phyloP scores from a whole-genome alignment of 1,284 basidiomycete genomes.

The Pterulicium gracile region DNA sequence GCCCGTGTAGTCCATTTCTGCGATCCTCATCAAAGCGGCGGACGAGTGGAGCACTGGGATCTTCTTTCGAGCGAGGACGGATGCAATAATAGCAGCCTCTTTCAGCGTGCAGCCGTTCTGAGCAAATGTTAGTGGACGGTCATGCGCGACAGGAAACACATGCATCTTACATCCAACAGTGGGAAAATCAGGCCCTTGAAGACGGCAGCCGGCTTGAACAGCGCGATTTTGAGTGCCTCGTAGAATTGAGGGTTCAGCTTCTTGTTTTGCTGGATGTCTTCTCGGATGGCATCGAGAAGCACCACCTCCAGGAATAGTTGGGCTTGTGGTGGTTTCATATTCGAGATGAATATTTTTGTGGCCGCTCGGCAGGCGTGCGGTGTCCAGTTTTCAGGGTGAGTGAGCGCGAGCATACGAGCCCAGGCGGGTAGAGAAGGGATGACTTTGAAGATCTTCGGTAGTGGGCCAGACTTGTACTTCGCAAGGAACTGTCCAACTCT shows the following conservation, averaged over 20 bases:
- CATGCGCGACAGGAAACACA: too few species aligned
- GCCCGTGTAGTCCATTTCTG: constrained; percentile 95
- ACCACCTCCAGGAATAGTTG: constrained; percentile 91
- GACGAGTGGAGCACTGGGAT: constrained; percentile 95
- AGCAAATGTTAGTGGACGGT: constrained; percentile 4
- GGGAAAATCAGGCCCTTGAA: constrained; percentile 99
- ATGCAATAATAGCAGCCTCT: constrained; percentile 92
- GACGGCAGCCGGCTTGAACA: constrained; percentile 97
- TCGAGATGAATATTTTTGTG: constrained; percentile 93
- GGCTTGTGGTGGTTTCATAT: constrained; percentile 94
- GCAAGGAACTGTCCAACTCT: constrained; percentile 84
- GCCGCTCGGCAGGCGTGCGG: constrained; percentile 93
- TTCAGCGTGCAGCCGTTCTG: constrained; percentile 80
- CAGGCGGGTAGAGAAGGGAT: constrained; percentile 93
- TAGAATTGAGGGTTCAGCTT: constrained; percentile 94
- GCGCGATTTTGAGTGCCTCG: constrained; percentile 80
- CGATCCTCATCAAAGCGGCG: constrained; percentile 87
- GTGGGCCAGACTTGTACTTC: constrained; percentile 89
- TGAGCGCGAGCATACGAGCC: constrained; percentile 93
- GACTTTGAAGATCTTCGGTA: constrained; percentile 98
- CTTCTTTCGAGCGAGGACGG: constrained; percentile 85
- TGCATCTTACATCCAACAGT: constrained; percentile 71
- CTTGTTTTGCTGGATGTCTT: constrained; percentile 81
- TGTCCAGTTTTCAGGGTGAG: constrained; percentile 88
- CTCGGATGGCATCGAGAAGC: constrained; percentile 82